These are phyloP conservation scores for Vararia minispora DNA, from an alignment of 768 basidiomycete species.

Conservation along the genomic window DNA sequence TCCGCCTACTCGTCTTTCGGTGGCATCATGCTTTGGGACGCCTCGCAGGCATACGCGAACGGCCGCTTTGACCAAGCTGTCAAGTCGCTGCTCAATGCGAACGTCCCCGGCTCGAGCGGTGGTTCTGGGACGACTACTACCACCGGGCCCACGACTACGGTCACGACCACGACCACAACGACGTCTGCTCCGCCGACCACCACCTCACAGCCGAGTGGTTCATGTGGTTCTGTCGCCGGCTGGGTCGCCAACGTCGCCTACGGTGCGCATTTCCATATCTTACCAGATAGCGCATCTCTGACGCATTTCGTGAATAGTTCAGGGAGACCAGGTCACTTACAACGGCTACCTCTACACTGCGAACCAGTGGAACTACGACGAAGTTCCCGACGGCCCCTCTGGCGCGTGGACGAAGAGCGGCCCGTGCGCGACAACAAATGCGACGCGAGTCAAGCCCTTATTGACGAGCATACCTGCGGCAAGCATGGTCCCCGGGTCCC, in stretches of 20 bases:
- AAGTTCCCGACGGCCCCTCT: slow-evolving; percentile 21
- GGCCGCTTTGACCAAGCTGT: slow-evolving; percentile 29
- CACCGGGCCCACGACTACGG: slow-evolving; percentile 15
- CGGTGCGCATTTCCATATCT: slow-evolving; percentile 20
- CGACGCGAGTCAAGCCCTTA: too few relatives aligned
- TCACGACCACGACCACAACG: slow-evolving; percentile 12
- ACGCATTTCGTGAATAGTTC: slow-evolving; percentile 25
- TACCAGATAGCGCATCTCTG: neutral
- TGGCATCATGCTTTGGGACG: slow-evolving; percentile 40
- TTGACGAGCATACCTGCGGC: too few relatives aligned
- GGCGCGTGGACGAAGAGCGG: slow-evolving; percentile 27
- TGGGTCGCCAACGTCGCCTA: slow-evolving; percentile 28
- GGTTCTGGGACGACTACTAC: slow-evolving; percentile 11
- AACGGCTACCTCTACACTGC: slow-evolving; percentile 38
- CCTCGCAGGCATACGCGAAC: slow-evolving; percentile 26
- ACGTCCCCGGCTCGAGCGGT: too few relatives aligned
- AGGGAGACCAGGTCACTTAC: slow-evolving; percentile 29
- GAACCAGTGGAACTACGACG: slow-evolving; percentile 34
- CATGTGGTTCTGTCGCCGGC: slow-evolving; percentile 30
- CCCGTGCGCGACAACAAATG: slow-evolving; percentile 14
- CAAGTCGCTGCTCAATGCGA: slow-evolving; percentile 33
- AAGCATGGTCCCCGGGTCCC: too few relatives aligned
- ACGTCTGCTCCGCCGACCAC: slow-evolving; percentile 18
- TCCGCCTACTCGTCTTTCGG: slow-evolving; percentile 53
- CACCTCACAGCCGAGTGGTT: slow-evolving; percentile 19